phyloP scores from a whole-genome alignment of 2,329 filamentous ascomycete species.

The Fusarium hostae region DNA sequence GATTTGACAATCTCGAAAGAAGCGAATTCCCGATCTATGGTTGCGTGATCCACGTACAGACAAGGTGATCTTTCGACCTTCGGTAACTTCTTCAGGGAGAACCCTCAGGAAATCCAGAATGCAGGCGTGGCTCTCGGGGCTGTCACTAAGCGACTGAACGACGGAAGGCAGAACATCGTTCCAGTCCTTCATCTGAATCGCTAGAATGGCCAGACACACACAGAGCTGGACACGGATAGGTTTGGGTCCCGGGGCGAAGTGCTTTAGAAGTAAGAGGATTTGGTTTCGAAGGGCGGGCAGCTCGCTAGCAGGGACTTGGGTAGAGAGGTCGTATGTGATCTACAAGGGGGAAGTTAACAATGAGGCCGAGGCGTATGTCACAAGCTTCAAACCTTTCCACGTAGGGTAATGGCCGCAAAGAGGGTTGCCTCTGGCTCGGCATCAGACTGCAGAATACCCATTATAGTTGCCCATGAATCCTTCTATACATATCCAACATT shows the following conservation, averaged over 20 bases:
- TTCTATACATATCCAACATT: conserved; percentile 63
- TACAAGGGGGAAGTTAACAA: conserved; percentile 53
- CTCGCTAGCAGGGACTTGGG: conserved; percentile 83
- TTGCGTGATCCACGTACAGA: conserved; percentile 85
- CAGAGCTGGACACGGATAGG: conserved; percentile 90
- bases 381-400: conserved; percentile 81
- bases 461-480: conserved; percentile 90
- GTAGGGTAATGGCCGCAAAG: conserved; percentile 95
- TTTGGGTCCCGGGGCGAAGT: conserved; percentile 84
- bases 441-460: conserved; percentile 85
- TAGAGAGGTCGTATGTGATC: conserved; percentile 93
- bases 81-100: conserved; percentile 97
- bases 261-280: conserved; percentile 81
- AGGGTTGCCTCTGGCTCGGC: conserved; percentile 87
- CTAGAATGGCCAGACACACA: conserved; percentile 92
- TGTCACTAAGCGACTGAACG: conserved; percentile 79
- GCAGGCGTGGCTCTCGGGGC: conserved; percentile 82
- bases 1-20: conserved; percentile 49
- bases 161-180: conserved; percentile 90
- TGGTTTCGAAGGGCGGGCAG: conserved; percentile 84
- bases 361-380: not conserved
- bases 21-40: conserved; percentile 55
- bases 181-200: conserved; percentile 96
- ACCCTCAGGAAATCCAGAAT: conserved; percentile 97
- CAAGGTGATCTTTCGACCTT: conserved; percentile 99